phyloP scores from a whole-genome alignment of 106 monocot species.

The Acanthochlamys bracteata region DNA sequence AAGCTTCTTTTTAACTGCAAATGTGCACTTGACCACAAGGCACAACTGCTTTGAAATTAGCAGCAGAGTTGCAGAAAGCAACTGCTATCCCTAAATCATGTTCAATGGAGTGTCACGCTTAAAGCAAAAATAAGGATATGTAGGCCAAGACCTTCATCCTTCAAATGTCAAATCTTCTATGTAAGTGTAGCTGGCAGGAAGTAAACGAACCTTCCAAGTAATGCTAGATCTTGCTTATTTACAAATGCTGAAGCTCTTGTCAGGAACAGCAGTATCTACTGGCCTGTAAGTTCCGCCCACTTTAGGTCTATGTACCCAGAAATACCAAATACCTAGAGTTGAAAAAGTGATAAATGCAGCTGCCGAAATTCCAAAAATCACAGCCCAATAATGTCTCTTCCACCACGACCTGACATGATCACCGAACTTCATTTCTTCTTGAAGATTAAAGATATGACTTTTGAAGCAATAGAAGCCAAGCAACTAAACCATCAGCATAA shows the following conservation, averaged over 20 bases:
- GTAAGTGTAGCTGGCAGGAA: neutral
- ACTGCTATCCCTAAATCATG: too few relatives aligned
- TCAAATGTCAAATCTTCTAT: neutral
- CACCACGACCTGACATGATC: constrained; percentile 4
- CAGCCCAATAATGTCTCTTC: constrained; percentile 2
- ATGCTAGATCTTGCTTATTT: neutral
- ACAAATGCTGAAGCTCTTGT: constrained; percentile 14
- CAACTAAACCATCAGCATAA: neutral
- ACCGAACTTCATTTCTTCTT: neutral
- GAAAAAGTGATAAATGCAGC: neutral
- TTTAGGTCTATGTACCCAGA: constrained; percentile 8
- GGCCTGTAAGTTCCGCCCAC: neutral
- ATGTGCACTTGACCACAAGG: too few relatives aligned
- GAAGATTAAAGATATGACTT: neutral
- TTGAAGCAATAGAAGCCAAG: neutral
- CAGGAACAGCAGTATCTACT: constrained; percentile 8
- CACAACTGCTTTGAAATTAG: too few relatives aligned
- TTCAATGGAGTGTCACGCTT: too few relatives aligned
- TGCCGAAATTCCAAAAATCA: neutral
- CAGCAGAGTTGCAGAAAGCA: too few relatives aligned
- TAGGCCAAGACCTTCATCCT: neutral
- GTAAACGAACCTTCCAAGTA: neutral
- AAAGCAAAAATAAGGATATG: too few relatives aligned
- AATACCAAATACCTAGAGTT: constrained; percentile 3
- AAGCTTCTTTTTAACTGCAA: too few relatives aligned